Conservation (phyloP, 495 filamentous ascomycete genomes). For the Jackrogersella multiformis region DNA sequence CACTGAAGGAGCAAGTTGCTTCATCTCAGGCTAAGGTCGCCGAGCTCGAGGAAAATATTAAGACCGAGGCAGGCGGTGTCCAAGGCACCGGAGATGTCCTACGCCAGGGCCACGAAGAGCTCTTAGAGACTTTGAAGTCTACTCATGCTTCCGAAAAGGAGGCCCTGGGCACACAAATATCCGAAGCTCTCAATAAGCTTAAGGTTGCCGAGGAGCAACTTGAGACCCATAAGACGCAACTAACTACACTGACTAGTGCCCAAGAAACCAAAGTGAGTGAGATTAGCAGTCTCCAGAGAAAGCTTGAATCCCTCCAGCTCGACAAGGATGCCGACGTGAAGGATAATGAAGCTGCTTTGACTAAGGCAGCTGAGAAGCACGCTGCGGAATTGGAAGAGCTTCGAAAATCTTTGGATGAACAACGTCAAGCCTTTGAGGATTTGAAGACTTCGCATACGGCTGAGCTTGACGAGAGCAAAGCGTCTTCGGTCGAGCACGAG, state of each 20-base stretch:
- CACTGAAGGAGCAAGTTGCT: constrained; percentile 51
- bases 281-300: constrained; percentile 53
- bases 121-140: constrained; percentile 55
- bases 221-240: constrained; percentile 48
- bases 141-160: constrained; percentile 60
- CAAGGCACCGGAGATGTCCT: constrained; percentile 45
- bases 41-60: constrained; percentile 52
- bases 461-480: constrained; percentile 51
- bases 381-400: constrained; percentile 53
- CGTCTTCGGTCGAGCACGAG: constrained; percentile 46
- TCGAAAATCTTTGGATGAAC: constrained; percentile 51
- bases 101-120: constrained; percentile 51
- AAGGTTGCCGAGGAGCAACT: constrained; percentile 52
- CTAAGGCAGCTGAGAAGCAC: constrained; percentile 52
- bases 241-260: constrained; percentile 47
- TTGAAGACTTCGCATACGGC: constrained; percentile 55
- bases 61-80: constrained; percentile 37
- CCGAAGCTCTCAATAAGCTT: constrained; percentile 55
- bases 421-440: constrained; percentile 52
- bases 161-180: constrained; percentile 50
- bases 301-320: constrained; percentile 53
- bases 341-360: constrained; percentile 46
- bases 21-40: constrained; percentile 54
- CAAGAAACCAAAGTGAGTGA: constrained; percentile 53
- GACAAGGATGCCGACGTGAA: constrained; percentile 50